These are phyloP conservation scores for Geotrichum cucujoidarum DNA, from an alignment of 1,139 yeast species.

Conservation along the genomic window DNA sequence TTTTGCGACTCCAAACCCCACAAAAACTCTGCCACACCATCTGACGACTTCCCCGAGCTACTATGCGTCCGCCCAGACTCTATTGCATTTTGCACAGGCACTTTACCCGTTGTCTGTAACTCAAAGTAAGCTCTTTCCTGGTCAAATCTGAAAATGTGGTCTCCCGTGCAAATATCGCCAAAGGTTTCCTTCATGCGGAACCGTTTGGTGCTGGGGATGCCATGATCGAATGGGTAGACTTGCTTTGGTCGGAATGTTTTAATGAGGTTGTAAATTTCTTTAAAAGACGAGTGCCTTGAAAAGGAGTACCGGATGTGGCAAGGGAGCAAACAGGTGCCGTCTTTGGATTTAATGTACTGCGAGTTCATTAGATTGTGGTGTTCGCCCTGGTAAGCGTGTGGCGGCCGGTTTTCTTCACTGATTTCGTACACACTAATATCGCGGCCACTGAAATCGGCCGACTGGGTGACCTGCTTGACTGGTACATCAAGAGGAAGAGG, in stretches of 20 bases:
- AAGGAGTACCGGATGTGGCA: conserved; percentile 42
- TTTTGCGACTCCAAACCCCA: too few relatives aligned
- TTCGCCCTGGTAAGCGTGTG: conserved; percentile 6
- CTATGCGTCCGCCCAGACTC: too few relatives aligned
- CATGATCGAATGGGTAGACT: conserved; percentile 48
- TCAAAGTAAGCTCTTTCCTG: conserved; percentile 23
- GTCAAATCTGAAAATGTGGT: conserved; percentile 37
- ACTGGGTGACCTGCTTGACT: conserved; percentile 1
- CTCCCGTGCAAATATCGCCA: conserved; percentile 40
- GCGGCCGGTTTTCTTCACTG: conserved; percentile 9
- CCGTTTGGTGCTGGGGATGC: conserved; percentile 25
- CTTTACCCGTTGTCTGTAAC: conserved; percentile 1
- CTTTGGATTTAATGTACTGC: conserved; percentile 24
- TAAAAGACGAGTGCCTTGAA: conserved; percentile 53
- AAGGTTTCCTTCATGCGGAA: conserved; percentile 44
- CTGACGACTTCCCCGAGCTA: too few relatives aligned
- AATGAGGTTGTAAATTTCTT: conserved; percentile 44
- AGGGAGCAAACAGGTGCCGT: conserved; percentile 39
- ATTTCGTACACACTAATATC: conserved; percentile 10
- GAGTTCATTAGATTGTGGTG: conserved; percentile 16
- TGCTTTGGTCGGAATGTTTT: conserved; percentile 41
- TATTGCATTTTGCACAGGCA: too few relatives aligned
- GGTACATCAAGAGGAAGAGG: conserved; percentile 18
- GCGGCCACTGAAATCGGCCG: conserved; percentile 22
- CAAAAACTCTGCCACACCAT: conserved; percentile 2